Evolutionary conservation across 257 asterid species (phyloP), one percentile per base, ranked within the genome.

Genomic region (Plantago elongata): DNA sequence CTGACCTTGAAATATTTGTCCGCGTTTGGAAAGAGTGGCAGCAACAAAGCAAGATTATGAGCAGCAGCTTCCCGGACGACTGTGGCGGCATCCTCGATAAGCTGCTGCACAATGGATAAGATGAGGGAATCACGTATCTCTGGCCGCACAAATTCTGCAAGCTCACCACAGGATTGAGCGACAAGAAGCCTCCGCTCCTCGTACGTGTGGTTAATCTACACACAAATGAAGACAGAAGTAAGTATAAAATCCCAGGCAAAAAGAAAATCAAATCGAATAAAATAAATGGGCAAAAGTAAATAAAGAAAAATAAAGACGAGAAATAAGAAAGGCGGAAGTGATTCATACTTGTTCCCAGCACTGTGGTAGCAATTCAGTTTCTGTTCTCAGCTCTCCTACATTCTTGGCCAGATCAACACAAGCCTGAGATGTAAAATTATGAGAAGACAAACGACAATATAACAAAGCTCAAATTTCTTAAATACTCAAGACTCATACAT

Each of bases 1-100:
- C 96, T 93, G 97, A 93, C 99, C 99, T 93, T 93, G 96, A 87
- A 81, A 93, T 93, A 89, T 93, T 93, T 93, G 78, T 89, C 97
- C 57, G 79, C 74, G 73, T 85, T 93, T 76, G 96, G 99, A 84
- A 93, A 87, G 87, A 89, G 94, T 10, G 84, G 89, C 76, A 89
- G 85, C 89, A 93, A 81, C 89, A 93, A 77, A 62, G 99, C 96
- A 79, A 93, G 87, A 69, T 93, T 93, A 78, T 83, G 88, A 62
- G 97, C 92, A 59, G 99, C 89, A 68, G 99, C 95, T 83, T 93
- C 97, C 72, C 99, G 86, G 73, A 93, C 97, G 73, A 89, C 96
- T 45, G 83, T 84, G 70, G 97, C 99, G 56, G 99, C 78, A 79
- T 93, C 99, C 83, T 93, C 99, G 30, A 93, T 85, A 74, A 93